Percentiles rank a stretch among this genome's conserved stretches.
Conservation (phyloP, 306 rosid species). For the cucumber (Cucumis sativus) region Cucumber_9930_V3 NC_026660.2:4413001-4413500, state of each 20-base stretch:
- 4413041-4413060: not conserved
- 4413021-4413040: not conserved
- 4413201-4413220: not conserved
- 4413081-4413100: not conserved
- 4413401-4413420: slow-evolving; percentile 69
- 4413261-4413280: slow-evolving; percentile 78
- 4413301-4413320: slow-evolving; percentile 55
- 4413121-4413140: not conserved
- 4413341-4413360: slow-evolving; percentile 83
- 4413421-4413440: slow-evolving; percentile 75
- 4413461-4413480: slow-evolving; percentile 39
- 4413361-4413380: slow-evolving; percentile 68
- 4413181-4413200: not conserved
- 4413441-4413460: slow-evolving; percentile 81
- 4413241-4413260: not conserved
- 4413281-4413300: slow-evolving; percentile 87
- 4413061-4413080: not conserved
- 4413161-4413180: not conserved
- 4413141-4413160: not conserved
- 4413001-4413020: not conserved
- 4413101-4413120: not conserved
- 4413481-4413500: slow-evolving; percentile 46
- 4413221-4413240: not conserved
- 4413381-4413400: slow-evolving; percentile 80
- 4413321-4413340: slow-evolving; percentile 91